Conservation (phyloP, 225 moss, liverwort and hornwort genomes). For the Physcomitrium patens region DNA sequence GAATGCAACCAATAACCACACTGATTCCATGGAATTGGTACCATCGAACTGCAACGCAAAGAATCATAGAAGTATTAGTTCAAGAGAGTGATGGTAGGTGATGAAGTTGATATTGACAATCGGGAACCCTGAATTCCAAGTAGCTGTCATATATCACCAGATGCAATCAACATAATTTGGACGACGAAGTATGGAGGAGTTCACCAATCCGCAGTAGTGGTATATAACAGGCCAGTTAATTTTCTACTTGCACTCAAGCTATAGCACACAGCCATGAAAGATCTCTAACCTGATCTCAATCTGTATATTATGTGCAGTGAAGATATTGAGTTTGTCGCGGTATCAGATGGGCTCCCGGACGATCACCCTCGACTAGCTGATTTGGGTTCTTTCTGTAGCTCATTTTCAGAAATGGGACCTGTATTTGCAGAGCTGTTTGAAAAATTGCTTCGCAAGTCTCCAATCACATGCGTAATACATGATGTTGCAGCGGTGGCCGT, state of each 20-base stretch:
- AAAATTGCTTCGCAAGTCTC: background rate
- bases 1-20: no score
- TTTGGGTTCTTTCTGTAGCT: background rate
- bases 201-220: no score
- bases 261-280: background rate
- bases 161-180: background rate
- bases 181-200: background rate
- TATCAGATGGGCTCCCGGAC: slow-evolving; percentile 9
- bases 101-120: no score
- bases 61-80: no score
- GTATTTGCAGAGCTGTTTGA: slow-evolving; percentile 27
- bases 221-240: background rate
- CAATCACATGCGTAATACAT: slow-evolving; percentile 36
- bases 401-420: slow-evolving; percentile 10
- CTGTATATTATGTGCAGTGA: slow-evolving; percentile 19
- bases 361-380: slow-evolving; percentile 6
- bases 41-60: no score
- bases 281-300: no score
- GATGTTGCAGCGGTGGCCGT: background rate
- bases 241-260: background rate
- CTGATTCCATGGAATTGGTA: no score
- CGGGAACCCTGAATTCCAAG: no score
- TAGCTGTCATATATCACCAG: no score
- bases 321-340: slow-evolving; percentile 19
- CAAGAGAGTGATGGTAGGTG: no score